phyloP scores from a whole-genome alignment of 2,329 filamentous ascomycete species.

The Talaromyces sp. region DNA sequence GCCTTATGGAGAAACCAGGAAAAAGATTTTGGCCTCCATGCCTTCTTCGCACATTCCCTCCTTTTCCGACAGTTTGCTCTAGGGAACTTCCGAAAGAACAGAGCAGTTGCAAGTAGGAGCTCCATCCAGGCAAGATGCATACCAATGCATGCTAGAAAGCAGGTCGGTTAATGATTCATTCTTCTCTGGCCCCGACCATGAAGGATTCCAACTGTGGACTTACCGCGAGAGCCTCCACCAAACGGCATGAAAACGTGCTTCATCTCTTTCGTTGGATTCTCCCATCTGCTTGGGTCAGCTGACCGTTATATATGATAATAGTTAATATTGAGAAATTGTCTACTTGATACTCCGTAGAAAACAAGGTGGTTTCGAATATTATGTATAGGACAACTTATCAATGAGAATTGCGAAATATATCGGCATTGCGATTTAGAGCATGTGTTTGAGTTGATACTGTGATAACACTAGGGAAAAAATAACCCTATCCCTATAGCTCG shows the following conservation, averaged over 20 bases:
- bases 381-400: not conserved
- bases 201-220: not conserved
- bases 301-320: not conserved
- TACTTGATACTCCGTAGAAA: not conserved
- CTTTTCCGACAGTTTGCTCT: slow-evolving; percentile 6
- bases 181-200: no score
- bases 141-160: slow-evolving; percentile 53
- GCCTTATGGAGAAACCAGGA: slow-evolving; percentile 37
- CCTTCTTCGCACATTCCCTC: slow-evolving; percentile 26
- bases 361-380: not conserved
- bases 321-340: slow-evolving; percentile 27
- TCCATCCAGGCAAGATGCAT: slow-evolving; percentile 61
- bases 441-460: slow-evolving; percentile 50
- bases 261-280: slow-evolving; percentile 30
- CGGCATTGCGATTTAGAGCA: slow-evolving; percentile 49
- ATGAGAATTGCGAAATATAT: slow-evolving; percentile 20
- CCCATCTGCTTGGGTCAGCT: slow-evolving; percentile 49
- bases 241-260: slow-evolving; percentile 61
- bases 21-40: slow-evolving; percentile 42
- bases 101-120: slow-evolving; percentile 45
- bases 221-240: slow-evolving; percentile 56
- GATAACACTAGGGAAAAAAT: slow-evolving; percentile 50
- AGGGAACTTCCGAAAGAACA: slow-evolving; percentile 42
- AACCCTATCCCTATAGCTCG: slow-evolving; percentile 45
- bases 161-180: not conserved